Evolutionary conservation across 2,329 filamentous ascomycete species (phyloP), one percentile per base, ranked within the genome.

Genomic region (Pseudocercospora macadamiae): DNA sequence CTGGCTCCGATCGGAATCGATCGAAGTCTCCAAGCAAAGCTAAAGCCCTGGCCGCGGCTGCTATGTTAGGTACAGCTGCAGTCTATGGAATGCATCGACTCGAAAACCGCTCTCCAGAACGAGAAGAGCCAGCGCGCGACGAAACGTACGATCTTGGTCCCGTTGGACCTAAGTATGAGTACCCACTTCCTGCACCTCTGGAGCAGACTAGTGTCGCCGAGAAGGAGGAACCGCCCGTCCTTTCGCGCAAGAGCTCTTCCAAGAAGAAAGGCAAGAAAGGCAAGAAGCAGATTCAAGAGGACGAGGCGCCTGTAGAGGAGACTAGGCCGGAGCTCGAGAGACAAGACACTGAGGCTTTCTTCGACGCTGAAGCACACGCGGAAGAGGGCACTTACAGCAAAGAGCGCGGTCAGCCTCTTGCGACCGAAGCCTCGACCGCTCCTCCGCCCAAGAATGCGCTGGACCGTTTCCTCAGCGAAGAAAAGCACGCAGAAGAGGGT

Each of bases 31-130:
- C 62, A 7, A 49, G 34, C 1, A 54, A 62, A 47, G 39, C 52
- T 36, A 68, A 65, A 37, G 51, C 61, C 32, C 49, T 61, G 12
- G 69, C 68, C 16, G 66, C 68, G 12, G 68, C 65, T 36, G 70
- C 70, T 10, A 59, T 68, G 57, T 36, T 70, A 45, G 69, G 68
- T 21, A 64, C 67, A 32, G 70, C 67, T 39, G 68, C 67, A 9
- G 64, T 67, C 1, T 65, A 67, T 55, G 66, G 57, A 36, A 51
- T 58, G n/a, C 58, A 63, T 2, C 57, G 62, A 37, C 30, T 51
- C 42, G 55, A 52, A 8, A 58, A 60, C 26, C 52, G 53, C 30
- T 62, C 64, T n/a, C 42, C 60, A 9, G 64, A 64, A 28, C 56
- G 54, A 10, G 51, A 44, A 9, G 64, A 64, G 28, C 56, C 48